Conservation (phyloP, 225 moss, liverwort and hornwort species). For the Polytrichum formosum region DNA sequence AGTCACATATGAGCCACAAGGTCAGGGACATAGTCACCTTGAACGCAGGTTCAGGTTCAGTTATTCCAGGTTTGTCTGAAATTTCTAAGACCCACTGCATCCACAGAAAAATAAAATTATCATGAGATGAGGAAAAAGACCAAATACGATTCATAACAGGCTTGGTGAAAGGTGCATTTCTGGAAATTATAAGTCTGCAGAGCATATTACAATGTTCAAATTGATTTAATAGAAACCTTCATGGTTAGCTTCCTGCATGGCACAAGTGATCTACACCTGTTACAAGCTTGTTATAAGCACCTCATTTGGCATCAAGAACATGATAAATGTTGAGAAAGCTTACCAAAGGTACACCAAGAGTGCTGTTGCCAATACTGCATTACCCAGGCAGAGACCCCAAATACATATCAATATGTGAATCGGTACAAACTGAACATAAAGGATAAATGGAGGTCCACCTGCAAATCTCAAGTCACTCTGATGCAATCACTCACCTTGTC, state of each 20-base stretch:
- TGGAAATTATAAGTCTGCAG: background rate
- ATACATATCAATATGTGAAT: background rate
- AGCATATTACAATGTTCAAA: background rate
- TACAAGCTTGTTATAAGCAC: background rate
- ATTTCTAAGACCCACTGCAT: slow-evolving; percentile 75
- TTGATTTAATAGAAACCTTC: background rate
- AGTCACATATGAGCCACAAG: no score
- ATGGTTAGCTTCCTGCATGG: background rate
- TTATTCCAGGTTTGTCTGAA: slow-evolving; percentile 70
- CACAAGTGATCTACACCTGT: background rate
- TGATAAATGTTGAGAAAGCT: slow-evolving; percentile 11
- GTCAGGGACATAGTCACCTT: slow-evolving; percentile 40
- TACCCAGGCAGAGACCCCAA: slow-evolving; percentile 7
- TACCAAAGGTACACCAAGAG: slow-evolving; percentile 80
- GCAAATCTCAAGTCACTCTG: no score
- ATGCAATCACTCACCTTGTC: no score
- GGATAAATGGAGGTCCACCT: no score
- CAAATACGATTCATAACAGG: no score
- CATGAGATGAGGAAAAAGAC: background rate
- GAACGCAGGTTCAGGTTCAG: slow-evolving; percentile 84
- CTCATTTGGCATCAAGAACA: background rate
- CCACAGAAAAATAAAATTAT: slow-evolving; percentile 1
- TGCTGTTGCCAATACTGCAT: slow-evolving; percentile 87
- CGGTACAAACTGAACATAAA: background rate
- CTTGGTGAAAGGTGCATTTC: no score